Evolutionary conservation across 2,329 filamentous ascomycete genomes (phyloP), one percentile per base, ranked within the genome.

Genomic region (Clonostachys solani): DNA sequence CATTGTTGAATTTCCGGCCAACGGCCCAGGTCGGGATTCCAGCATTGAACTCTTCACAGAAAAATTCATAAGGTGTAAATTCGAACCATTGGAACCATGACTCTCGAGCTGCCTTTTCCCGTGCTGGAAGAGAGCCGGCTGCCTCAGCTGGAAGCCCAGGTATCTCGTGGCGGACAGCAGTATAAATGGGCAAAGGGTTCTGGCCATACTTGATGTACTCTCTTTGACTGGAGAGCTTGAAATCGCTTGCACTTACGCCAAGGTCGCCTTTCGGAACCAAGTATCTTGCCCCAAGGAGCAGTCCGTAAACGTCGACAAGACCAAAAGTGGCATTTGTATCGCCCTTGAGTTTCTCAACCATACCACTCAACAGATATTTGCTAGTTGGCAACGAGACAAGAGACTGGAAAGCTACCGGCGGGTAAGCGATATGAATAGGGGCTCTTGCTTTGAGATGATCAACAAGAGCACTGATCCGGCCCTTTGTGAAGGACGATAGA

Each of bases 21-120:
- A 97, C 73, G 7, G 91, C 89, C 91, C 92, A 99, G 0, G 89
- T 96, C 0, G 94, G 94, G 50, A 99, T 96, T 4, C 94, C 92
- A 3, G 92, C 91, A 19, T 80, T 79, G 44, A 96, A 84, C 60
- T 96, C 92, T 65, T 97, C 92, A 56, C 91, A 96, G 65, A 94
- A 96, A 62, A 96, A 86, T 63, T 97, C 92, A 60, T 95, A 96
- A 0, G 92, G 92, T 0, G 90, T 95, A 58, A 92, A 87, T 60
- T 99, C 94, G 56, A 94, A 96, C 92, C 94, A 97, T 58, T 99
- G 92, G 58, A 97, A 99, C 89, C 92, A 97, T 3, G 90, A 78
- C 59, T 95, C 87, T 50, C 77, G 75, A 58, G 69, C 81, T 10
- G 78, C 72, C 44, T 70, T 63, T 53, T 74, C 70, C 54, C 82